Percentiles rank a stretch among this genome's conserved stretches.
Evolutionary conservation across 2,329 filamentous ascomycete genomes (phyloP).

Genomic region (Geoglossum cookeanum): DNA sequence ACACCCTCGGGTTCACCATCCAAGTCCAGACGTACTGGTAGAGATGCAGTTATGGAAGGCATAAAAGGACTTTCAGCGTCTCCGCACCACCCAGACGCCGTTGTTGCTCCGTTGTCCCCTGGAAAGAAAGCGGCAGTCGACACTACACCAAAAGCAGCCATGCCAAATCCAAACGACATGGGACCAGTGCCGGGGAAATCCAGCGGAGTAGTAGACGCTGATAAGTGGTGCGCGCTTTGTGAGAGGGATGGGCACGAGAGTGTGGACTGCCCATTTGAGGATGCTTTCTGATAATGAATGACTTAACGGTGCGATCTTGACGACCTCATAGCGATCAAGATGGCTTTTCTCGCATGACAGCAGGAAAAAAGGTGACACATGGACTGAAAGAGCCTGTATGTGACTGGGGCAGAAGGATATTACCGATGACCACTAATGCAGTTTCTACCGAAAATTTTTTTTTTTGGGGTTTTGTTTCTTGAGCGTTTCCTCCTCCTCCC

Average conservation of each 20-base stretch:
- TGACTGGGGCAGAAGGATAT: neutral
- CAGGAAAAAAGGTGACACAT: neutral
- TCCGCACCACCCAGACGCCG: neutral
- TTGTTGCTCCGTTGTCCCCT: conserved; percentile 3
- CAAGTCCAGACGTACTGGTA: conserved; percentile 20
- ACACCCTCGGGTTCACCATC: conserved; percentile 12
- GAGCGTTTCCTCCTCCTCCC: neutral
- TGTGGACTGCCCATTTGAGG: conserved; percentile 84
- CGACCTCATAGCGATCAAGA: neutral
- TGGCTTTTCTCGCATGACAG: neutral
- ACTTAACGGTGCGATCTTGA: neutral
- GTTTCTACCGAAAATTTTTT: neutral
- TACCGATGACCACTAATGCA: neutral
- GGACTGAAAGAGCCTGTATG: neutral
- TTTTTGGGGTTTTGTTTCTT: neutral
- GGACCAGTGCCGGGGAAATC: conserved; percentile 49
- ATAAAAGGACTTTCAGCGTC: conserved; percentile 14
- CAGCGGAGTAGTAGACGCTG: conserved; percentile 56
- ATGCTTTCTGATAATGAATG: conserved; percentile 26
- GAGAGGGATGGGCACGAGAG: conserved; percentile 94
- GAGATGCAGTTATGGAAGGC: conserved; percentile 23
- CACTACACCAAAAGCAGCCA: neutral
- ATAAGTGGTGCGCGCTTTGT: conserved; percentile 94
- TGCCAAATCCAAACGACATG: conserved; percentile 4
- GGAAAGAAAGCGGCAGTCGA: neutral